Conservation (phyloP, 2,329 filamentous ascomycete species). For the Dothideomycetidae sp. region DNA sequence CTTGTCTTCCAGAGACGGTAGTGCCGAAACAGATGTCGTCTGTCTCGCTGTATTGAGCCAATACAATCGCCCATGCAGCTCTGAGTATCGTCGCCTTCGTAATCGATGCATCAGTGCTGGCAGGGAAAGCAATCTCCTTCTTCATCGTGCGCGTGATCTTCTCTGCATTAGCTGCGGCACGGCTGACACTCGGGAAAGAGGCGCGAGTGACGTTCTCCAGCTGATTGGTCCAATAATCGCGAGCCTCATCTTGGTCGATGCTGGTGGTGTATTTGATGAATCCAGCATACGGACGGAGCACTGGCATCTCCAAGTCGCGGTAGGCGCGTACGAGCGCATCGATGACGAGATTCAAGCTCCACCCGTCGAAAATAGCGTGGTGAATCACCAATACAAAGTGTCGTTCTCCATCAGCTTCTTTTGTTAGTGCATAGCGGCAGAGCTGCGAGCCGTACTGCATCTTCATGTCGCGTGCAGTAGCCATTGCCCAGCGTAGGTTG, state of each 20-base stretch:
- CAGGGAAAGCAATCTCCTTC: slow-evolving; percentile 12
- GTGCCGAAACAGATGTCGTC: not conserved
- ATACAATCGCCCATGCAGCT: slow-evolving; percentile 22
- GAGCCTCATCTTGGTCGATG: slow-evolving; percentile 15
- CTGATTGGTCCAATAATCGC: slow-evolving; percentile 22
- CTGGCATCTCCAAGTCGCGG: not conserved
- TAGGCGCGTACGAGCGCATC: slow-evolving; percentile 16
- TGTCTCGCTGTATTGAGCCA: slow-evolving; percentile 17
- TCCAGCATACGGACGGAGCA: slow-evolving; percentile 13
- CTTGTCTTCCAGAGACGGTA: not conserved
- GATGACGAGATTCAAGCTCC: slow-evolving; percentile 23
- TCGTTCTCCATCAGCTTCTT: slow-evolving; percentile 1
- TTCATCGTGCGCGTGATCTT: slow-evolving; percentile 17
- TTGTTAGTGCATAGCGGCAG: slow-evolving; percentile 25
- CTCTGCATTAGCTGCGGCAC: slow-evolving; percentile 14
- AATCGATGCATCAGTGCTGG: slow-evolving; percentile 12
- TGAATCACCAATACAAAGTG: slow-evolving; percentile 25
- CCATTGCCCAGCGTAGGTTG: slow-evolving; percentile 22
- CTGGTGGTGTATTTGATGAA: slow-evolving; percentile 24
- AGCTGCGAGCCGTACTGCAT: slow-evolving; percentile 29
- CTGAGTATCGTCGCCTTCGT: slow-evolving; percentile 18
- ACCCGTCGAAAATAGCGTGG: slow-evolving; percentile 29
- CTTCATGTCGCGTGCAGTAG: slow-evolving; percentile 20
- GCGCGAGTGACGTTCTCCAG: slow-evolving; percentile 20
- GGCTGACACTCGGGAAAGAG: slow-evolving; percentile 22